Evolutionary conservation across 179 eudicot genomes (phyloP).

Genomic region (Monotropa hypopitys): DNA sequence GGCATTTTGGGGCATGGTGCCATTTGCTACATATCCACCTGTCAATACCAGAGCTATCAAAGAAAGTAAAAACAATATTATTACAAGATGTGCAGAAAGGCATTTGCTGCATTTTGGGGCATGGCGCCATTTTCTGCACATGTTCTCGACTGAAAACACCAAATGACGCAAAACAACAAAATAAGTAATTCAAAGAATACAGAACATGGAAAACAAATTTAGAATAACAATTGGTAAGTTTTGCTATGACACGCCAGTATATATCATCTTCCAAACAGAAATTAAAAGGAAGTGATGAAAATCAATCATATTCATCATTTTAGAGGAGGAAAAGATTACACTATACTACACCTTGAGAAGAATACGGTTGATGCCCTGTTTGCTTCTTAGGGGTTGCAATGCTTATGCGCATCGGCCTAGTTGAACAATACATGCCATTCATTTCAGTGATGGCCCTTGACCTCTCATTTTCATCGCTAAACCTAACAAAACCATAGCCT

Average conservation of each 20-base stretch:
- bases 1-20: conserved; percentile 44
- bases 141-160: not conserved
- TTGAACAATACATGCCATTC: conserved; percentile 86
- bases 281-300: not conserved
- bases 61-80: not conserved
- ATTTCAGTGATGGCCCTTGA: conserved; percentile 86
- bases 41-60: conserved; percentile 5
- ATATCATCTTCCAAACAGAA: not conserved
- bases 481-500: conserved; percentile 95
- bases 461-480: conserved; percentile 88
- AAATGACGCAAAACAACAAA: not conserved
- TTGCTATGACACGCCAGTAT: not conserved
- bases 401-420: conserved; percentile 92
- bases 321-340: not conserved
- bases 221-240: not conserved
- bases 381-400: conserved; percentile 91
- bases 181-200: not conserved
- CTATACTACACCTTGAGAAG: conserved; percentile 33
- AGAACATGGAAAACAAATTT: not conserved
- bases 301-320: not conserved
- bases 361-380: conserved; percentile 56
- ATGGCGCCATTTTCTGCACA: no score
- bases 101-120: no score
- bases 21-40: conserved; percentile 71
- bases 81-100: no score